Base-by-base conservation (phyloP, 2,329 filamentous ascomycete species). In the Diaporthe australafricana region DNA sequence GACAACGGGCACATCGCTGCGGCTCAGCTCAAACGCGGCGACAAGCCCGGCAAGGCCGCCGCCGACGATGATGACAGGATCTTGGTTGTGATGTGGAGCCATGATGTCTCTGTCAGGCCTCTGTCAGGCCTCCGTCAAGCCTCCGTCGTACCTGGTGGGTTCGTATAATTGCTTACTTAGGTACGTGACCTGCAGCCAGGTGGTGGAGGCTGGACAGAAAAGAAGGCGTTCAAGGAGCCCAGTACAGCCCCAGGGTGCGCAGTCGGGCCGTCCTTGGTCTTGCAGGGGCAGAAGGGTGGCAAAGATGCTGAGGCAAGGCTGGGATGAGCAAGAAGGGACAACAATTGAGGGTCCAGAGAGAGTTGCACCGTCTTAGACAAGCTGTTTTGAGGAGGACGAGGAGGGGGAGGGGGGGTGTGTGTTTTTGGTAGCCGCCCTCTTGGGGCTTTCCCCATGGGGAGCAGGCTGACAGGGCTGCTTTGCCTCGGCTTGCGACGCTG, bases 21-120 rank as follows among this genome's bases (percentile, higher is more conserved):
- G 81, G 17, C 85, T 81, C 8, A 90, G 84, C 80, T 90, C 88
- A 75, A 85, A 88, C 53, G 88, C 88, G 4, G 89, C 87, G 22
- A 90, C 88, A 11, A 90, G 85, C n/a, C 88, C 89, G 40, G 88
- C 87, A 16, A 90, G 83, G 65, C 89, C 88, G 52, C 82, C 86
- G 76, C 88, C 89, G 63, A 90, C 82, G 68, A 90, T 86, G 76
- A 90, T 84, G 75, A 88, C 87, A 53, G 83, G 87, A 63, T 80
- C 71, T 32, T 75, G 35, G 5, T 57, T 35, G 27, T 42, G n/a
- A 9, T 27, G 32, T 30, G 45, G 42, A 52, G 60, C 52, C 63
- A 71, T 73, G 60, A 8, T 48, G 42, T 12, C 27, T 14, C 27
- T 48, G 27, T 25, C 20, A 22, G 32, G 9, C 5, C 32, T 35